Evolutionary conservation across 2,329 filamentous ascomycete species (phyloP).

Genomic region (Thermochaetoides dissita): DNA sequence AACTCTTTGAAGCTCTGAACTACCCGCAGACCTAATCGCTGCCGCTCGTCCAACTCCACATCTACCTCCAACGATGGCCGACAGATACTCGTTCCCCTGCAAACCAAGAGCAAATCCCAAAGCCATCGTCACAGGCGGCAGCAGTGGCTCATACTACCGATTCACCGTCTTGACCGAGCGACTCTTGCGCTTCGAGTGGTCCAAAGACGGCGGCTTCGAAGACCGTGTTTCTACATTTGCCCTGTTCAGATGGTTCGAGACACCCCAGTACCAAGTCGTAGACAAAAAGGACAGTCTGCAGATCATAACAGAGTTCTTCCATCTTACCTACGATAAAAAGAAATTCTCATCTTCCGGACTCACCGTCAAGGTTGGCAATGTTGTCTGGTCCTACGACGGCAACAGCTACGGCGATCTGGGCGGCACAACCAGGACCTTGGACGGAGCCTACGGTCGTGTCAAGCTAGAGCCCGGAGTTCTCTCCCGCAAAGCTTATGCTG

Average conservation of each 20-base stretch:
- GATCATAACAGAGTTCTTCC: conserved; percentile 41
- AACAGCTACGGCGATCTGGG: conserved; percentile 25
- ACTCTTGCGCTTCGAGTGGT: conserved; percentile 48
- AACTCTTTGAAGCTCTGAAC: too few species aligned
- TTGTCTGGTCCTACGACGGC: conserved; percentile 40
- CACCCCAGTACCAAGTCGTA: conserved; percentile 31
- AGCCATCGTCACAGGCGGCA: conserved; percentile 28
- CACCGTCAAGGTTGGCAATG: conserved; percentile 28
- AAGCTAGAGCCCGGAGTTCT: conserved; percentile 17
- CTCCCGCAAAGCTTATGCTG: conserved; percentile 13
- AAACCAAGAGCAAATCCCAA: conserved; percentile 29
- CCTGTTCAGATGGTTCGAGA: conserved; percentile 34
- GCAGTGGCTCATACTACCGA: conserved; percentile 31
- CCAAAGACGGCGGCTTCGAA: conserved; percentile 44
- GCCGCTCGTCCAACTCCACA: too few species aligned
- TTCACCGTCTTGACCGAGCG: conserved; percentile 45
- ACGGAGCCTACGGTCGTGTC: conserved; percentile 17
- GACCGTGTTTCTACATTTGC: conserved; percentile 49
- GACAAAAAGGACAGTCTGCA: conserved; percentile 34
- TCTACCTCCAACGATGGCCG: too few species aligned
- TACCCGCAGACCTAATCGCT: too few species aligned
- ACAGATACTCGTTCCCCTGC: conserved; percentile 28
- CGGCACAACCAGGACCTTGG: conserved; percentile 27
- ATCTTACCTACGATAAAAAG: conserved; percentile 44
- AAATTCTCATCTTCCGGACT: conserved; percentile 38